These are phyloP conservation scores for Colletotrichum destructivum DNA, from an alignment of 2,329 filamentous ascomycete genomes.

Conservation along the genomic window DNA sequence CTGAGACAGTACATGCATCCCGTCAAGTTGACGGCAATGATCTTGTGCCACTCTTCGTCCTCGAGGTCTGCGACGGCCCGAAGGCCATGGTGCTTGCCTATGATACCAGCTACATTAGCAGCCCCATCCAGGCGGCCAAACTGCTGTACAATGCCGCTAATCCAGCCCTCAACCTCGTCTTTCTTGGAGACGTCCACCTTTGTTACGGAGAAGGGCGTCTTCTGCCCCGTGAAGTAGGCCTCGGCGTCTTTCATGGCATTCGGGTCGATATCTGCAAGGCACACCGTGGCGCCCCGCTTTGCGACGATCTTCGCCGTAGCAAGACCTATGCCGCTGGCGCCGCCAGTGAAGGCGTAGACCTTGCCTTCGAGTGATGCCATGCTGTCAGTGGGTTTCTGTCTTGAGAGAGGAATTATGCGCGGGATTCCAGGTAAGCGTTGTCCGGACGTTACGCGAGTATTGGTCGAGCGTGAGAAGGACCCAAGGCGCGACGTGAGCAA, in stretches of 20 bases:
- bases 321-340: conserved; percentile 57
- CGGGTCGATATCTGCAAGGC: conserved; percentile 55
- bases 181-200: conserved; percentile 65
- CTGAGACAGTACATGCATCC: conserved; percentile 68
- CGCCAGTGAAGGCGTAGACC: conserved; percentile 52
- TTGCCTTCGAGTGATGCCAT: conserved; percentile 52
- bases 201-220: conserved; percentile 44
- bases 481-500: conserved; percentile 5
- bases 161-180: conserved; percentile 66
- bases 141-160: conserved; percentile 60
- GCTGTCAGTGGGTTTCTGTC: neutral
- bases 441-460: neutral
- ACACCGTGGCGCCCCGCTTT: conserved; percentile 53
- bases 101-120: conserved; percentile 69
- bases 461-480: neutral
- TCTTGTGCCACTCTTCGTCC: conserved; percentile 64
- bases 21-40: conserved; percentile 65
- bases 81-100: conserved; percentile 59
- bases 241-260: conserved; percentile 51
- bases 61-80: conserved; percentile 58
- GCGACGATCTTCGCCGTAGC: conserved; percentile 57
- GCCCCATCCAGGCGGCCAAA: conserved; percentile 69
- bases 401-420: neutral
- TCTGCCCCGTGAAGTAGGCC: conserved; percentile 48
- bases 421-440: neutral